A percentile compares a stretch with the other conserved stretches of the same genome.
Evolutionary conservation across 2,329 filamentous ascomycete genomes (phyloP).

Genomic region (Penicillium sp.): DNA sequence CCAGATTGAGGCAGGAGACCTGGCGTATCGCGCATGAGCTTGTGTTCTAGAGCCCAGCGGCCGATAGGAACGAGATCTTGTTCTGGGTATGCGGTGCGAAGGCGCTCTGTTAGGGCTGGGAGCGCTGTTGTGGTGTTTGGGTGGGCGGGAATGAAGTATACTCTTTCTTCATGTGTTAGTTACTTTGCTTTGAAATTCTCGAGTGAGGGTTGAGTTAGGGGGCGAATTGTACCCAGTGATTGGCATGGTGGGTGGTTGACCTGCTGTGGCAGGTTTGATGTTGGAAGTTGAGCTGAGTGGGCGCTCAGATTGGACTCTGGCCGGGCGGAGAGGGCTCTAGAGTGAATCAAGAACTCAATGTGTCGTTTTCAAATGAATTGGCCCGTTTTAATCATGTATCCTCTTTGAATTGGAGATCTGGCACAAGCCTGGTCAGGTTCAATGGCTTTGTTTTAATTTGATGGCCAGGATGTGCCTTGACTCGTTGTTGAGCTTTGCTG

Average conservation of each 20-base stretch:
- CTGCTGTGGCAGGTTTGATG: background rate
- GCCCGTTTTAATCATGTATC: background rate
- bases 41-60: slow-evolving; percentile 44
- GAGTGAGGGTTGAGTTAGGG: background rate
- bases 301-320: background rate
- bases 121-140: slow-evolving; percentile 40
- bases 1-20: slow-evolving; percentile 35
- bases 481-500: background rate
- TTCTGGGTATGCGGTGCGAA: slow-evolving; percentile 38
- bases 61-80: slow-evolving; percentile 35
- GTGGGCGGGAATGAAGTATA: slow-evolving; percentile 44
- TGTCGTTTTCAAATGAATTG: background rate
- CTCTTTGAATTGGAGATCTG: background rate
- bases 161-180: slow-evolving; percentile 27
- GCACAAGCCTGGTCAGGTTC: background rate
- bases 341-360: background rate
- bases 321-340: background rate
- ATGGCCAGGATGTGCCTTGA: background rate
- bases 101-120: slow-evolving; percentile 35
- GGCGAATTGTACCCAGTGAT: slow-evolving; percentile 34
- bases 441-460: background rate
- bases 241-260: slow-evolving; percentile 25
- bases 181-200: background rate
- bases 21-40: slow-evolving; percentile 44
- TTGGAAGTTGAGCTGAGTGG: background rate